Evolutionary conservation across 768 basidiomycete species (phyloP).

Genomic region (Amanita inopinata): DNA sequence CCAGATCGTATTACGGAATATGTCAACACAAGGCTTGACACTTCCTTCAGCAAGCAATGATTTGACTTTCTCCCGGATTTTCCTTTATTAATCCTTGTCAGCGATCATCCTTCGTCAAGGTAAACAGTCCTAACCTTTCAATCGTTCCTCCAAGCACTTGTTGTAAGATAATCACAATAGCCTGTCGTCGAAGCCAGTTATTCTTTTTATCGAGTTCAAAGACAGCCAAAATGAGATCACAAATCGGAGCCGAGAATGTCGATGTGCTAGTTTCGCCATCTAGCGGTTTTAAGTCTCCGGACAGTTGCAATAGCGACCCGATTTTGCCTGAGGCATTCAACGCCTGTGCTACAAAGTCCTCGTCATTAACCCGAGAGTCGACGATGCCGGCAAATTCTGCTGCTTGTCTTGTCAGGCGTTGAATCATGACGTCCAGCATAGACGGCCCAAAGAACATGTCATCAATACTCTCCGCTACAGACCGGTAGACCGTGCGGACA

Average conservation of each 20-base stretch:
- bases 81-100: slow-evolving; percentile 35
- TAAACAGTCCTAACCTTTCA: slow-evolving; percentile 56
- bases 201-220: slow-evolving; percentile 95
- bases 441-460: slow-evolving; percentile 96
- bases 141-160: slow-evolving; percentile 94
- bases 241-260: slow-evolving; percentile 87
- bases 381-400: slow-evolving; percentile 82
- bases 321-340: slow-evolving; percentile 60
- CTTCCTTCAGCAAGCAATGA: slow-evolving; percentile 58
- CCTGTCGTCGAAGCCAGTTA: slow-evolving; percentile 93
- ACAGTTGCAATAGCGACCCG: slow-evolving; percentile 56
- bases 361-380: slow-evolving; percentile 69
- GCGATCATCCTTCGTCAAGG: not conserved
- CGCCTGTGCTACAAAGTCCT: slow-evolving; percentile 77
- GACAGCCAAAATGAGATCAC: slow-evolving; percentile 84
- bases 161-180: slow-evolving; percentile 92
- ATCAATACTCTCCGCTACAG: slow-evolving; percentile 90
- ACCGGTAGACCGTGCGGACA: slow-evolving; percentile 81
- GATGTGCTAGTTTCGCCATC: slow-evolving; percentile 87
- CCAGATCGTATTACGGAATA: slow-evolving; percentile 75
- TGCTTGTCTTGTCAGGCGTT: slow-evolving; percentile 81
- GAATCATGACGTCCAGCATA: slow-evolving; percentile 92
- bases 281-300: slow-evolving; percentile 70
- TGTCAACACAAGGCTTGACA: slow-evolving; percentile 52
- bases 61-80: slow-evolving; percentile 75